Evolutionary conservation across 2,329 filamentous ascomycete species (phyloP).

Genomic region (Didymella pomorum): DNA sequence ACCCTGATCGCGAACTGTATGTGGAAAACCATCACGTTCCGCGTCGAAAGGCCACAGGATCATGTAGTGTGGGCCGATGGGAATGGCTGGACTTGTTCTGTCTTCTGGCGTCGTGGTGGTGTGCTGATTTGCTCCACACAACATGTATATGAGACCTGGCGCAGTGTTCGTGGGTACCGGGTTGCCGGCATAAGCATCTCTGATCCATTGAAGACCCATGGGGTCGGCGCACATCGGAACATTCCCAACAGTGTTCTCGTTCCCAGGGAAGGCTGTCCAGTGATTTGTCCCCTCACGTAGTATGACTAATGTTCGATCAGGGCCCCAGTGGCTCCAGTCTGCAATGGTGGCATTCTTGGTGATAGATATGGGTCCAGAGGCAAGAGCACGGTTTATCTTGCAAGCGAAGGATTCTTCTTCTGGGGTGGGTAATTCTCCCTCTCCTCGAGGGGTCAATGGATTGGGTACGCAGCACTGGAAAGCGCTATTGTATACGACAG

Average conservation of each 20-base stretch:
- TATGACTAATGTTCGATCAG: neutral
- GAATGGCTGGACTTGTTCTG: neutral
- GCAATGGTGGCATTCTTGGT: neutral
- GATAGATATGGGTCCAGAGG: neutral
- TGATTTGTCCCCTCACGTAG: neutral
- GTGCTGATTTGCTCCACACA: neutral
- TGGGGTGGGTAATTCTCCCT: neutral
- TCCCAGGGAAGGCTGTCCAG: neutral
- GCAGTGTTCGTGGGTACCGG: neutral
- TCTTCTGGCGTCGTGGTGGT: neutral
- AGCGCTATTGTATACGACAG: neutral
- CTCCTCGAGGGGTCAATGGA: neutral
- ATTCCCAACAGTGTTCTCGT: neutral
- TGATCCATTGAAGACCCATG: neutral
- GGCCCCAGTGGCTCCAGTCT: neutral
- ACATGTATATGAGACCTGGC: neutral
- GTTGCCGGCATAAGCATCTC: neutral
- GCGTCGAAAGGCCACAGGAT: neutral
- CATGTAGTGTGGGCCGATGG: neutral
- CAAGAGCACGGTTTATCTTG: neutral
- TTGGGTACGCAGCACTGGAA: neutral
- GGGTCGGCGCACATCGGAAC: neutral
- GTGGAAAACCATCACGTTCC: neutral
- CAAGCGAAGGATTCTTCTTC: neutral
- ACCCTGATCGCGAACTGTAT: neutral